A percentile compares a stretch with the other conserved stretches of the same genome.
Conservation (phyloP, 345 rosid genomes). For the Carallia brachiata region DNA sequence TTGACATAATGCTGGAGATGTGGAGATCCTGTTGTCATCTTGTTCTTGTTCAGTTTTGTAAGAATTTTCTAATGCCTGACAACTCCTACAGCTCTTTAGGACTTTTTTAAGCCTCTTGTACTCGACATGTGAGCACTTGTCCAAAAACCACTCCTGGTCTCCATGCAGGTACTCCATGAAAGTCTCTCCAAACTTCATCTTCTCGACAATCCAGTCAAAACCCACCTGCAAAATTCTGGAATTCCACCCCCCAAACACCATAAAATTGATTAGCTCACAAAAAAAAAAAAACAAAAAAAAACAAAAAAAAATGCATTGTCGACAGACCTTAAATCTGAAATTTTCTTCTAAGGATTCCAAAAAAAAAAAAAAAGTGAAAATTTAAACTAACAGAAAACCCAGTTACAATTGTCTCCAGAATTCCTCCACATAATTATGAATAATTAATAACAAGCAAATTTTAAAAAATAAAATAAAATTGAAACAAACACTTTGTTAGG, state of each 20-base stretch:
- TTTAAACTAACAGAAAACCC: too few species aligned
- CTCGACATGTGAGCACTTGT: constrained; percentile 70
- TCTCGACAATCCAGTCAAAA: constrained; percentile 10
- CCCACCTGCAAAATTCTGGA: background rate
- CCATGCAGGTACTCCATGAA: constrained; percentile 73
- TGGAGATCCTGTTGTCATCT: constrained; percentile 17
- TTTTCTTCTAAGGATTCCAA: too few species aligned
- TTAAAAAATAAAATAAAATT: too few species aligned
- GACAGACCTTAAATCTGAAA: too few species aligned
- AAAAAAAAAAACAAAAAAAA: too few species aligned
- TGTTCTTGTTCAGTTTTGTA: constrained; percentile 15
- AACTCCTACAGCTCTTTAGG: constrained; percentile 62
- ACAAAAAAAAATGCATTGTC: too few species aligned
- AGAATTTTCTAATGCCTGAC: constrained; percentile 32
- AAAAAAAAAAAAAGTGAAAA: too few species aligned
- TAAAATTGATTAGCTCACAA: too few species aligned
- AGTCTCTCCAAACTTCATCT: constrained; percentile 90
- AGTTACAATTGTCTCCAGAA: too few species aligned
- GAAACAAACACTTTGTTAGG: too few species aligned
- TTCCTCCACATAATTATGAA: too few species aligned
- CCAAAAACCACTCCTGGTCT: constrained; percentile 56
- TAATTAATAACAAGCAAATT: too few species aligned
- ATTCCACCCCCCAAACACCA: background rate
- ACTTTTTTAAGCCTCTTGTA: constrained; percentile 86
- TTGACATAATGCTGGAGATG: constrained; percentile 26